Evolutionary conservation across 139 green algal genomes (phyloP).

Genomic region (Picochlorum costavermella): DNA sequence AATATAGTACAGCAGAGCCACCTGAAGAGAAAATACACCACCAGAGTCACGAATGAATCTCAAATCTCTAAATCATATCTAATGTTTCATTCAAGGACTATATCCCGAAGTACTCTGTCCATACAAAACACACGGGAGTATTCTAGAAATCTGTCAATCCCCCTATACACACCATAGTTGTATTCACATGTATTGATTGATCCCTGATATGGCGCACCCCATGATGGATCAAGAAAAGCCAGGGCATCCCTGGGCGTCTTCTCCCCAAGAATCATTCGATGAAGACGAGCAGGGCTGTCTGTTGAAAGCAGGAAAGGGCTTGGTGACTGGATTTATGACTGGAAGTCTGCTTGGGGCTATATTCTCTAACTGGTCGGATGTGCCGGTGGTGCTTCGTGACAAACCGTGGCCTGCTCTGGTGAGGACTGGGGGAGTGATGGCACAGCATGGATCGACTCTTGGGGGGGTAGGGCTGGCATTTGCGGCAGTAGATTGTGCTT

Average conservation of each 20-base stretch:
- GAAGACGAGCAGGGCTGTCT: slow-evolving; percentile 15
- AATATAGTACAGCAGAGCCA: too few relatives aligned
- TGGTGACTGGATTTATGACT: slow-evolving; percentile 21
- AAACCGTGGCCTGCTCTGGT: slow-evolving; percentile 42
- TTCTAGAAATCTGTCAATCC: too few relatives aligned
- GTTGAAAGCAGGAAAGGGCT: slow-evolving; percentile 4
- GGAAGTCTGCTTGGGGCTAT: slow-evolving; percentile 33
- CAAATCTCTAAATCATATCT: too few relatives aligned
- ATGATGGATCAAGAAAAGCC: too few relatives aligned
- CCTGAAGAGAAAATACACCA: too few relatives aligned
- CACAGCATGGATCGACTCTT: slow-evolving; percentile 35
- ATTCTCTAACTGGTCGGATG: slow-evolving; percentile 40
- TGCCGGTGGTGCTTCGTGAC: slow-evolving; percentile 34
- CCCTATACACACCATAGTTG: too few relatives aligned
- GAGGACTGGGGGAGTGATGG: slow-evolving; percentile 41
- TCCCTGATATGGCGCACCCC: too few relatives aligned
- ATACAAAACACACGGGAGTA: too few relatives aligned
- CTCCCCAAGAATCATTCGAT: neutral
- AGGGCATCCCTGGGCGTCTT: neutral
- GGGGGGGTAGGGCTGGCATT: slow-evolving; percentile 29
- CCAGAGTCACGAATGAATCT: too few relatives aligned
- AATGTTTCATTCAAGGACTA: too few relatives aligned
- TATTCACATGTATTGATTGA: too few relatives aligned
- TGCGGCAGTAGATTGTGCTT: slow-evolving; percentile 29
- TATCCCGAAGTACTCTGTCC: too few relatives aligned